A percentile compares a stretch with the other conserved stretches of the same genome.
These are phyloP conservation scores for Trichoderma sp. DNA, from an alignment of 2,329 filamentous ascomycete species.

Conservation along the genomic window DNA sequence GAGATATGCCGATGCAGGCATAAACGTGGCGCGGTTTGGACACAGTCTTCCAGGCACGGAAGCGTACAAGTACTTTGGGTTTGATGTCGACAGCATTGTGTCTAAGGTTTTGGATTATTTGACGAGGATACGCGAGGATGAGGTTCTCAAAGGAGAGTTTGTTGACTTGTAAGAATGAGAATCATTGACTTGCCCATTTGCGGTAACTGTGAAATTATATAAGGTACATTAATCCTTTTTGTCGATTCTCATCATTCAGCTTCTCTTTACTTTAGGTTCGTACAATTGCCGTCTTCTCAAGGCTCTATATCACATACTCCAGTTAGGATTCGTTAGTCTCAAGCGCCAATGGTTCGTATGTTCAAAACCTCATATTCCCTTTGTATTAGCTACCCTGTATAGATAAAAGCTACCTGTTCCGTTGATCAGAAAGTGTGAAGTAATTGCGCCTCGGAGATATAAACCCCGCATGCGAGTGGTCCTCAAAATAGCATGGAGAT, in stretches of 20 bases:
- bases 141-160: neutral
- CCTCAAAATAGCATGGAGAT: neutral
- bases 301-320: neutral
- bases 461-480: neutral
- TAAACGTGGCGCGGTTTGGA: conserved; percentile 5
- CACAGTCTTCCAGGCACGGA: conserved; percentile 17
- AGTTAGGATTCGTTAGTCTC: neutral
- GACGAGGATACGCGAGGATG: neutral
- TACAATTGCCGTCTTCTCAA: neutral
- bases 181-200: neutral
- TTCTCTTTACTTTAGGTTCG: neutral
- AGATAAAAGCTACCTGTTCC: neutral
- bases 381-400: neutral
- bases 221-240: neutral
- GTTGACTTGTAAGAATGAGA: neutral
- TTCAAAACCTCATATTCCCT: neutral
- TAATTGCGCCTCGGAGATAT: neutral
- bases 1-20: conserved; percentile 10
- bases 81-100: conserved; percentile 17
- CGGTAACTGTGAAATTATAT: neutral
- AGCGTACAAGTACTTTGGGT: conserved; percentile 21
- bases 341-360: neutral
- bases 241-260: neutral
- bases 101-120: neutral
- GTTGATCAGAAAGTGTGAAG: neutral